These are phyloP conservation scores for Hypoxylon fuscum DNA, from an alignment of 495 filamentous ascomycete species.

Conservation along the genomic window DNA sequence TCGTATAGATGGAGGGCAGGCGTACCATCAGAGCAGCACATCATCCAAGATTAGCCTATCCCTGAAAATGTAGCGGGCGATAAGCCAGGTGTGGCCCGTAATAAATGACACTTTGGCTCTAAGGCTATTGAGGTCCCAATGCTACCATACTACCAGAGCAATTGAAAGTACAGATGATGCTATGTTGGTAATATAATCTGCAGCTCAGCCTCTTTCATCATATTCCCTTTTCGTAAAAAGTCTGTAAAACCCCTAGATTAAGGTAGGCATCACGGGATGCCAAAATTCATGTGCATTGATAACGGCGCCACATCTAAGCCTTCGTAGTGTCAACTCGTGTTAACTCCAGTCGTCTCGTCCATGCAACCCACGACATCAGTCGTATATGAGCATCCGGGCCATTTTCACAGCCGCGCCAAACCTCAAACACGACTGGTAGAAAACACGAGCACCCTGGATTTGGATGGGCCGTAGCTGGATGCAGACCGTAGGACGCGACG, in stretches of 20 bases:
- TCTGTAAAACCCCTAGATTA: background rate
- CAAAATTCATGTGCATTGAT: background rate
- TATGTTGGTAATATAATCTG: background rate
- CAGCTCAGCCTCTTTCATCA: background rate
- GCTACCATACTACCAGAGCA: background rate
- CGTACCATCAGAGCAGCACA: conserved; percentile 42
- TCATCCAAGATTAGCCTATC: conserved; percentile 38
- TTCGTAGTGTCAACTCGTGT: background rate
- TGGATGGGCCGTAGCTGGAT: background rate
- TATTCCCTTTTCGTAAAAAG: background rate
- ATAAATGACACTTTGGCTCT: background rate
- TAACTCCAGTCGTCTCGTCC: background rate
- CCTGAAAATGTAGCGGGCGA: background rate
- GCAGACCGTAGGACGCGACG: background rate
- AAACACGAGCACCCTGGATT: conserved; percentile 3
- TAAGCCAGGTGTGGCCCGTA: background rate
- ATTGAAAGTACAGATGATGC: background rate
- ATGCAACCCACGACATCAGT: background rate
- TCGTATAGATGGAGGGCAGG: conserved; percentile 50
- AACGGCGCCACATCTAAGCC: conserved; percentile 11
- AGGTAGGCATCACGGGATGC: background rate
- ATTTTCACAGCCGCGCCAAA: conserved; percentile 3
- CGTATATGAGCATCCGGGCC: background rate
- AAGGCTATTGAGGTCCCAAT: background rate
- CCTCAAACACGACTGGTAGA: background rate